These are phyloP conservation scores for Daldinia loculata DNA, from an alignment of 495 filamentous ascomycete genomes.

Conservation along the genomic window DNA sequence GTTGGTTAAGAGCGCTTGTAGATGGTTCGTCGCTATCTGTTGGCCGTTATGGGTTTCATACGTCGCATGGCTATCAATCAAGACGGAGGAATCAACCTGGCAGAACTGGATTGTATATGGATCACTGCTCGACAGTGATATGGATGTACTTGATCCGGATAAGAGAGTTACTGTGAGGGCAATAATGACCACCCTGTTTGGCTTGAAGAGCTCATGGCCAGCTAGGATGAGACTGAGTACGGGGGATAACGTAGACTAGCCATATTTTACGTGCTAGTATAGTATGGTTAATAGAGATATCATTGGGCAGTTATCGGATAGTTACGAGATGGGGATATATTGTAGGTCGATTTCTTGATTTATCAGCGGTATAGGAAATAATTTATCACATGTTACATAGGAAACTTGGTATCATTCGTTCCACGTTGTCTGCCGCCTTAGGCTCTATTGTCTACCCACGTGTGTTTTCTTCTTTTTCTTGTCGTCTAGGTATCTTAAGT, in stretches of 20 bases:
- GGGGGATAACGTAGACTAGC: slow-evolving; percentile 2
- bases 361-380: too few species aligned
- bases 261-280: neutral
- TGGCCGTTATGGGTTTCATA: slow-evolving; percentile 28
- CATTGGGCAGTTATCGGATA: neutral
- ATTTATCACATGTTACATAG: too few species aligned
- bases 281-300: neutral
- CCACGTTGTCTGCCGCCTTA: too few species aligned
- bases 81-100: slow-evolving; percentile 5
- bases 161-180: slow-evolving; percentile 27
- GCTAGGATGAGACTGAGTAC: slow-evolving; percentile 32
- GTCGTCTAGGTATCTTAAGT: too few species aligned
- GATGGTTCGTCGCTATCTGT: slow-evolving; percentile 4
- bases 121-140: slow-evolving; percentile 15
- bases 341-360: neutral
- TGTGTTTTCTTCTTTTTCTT: too few species aligned
- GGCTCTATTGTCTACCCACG: too few species aligned
- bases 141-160: slow-evolving; percentile 24
- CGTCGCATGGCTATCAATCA: slow-evolving; percentile 37
- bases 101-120: slow-evolving; percentile 15
- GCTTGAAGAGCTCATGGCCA: slow-evolving; percentile 41
- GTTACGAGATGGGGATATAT: neutral
- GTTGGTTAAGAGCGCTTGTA: slow-evolving; percentile 19
- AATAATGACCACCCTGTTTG: slow-evolving; percentile 33
- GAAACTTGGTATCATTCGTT: too few species aligned